Percentiles rank a stretch among this genome's conserved stretches.
Evolutionary conservation across 768 basidiomycete species (phyloP).

Genomic region (Porphyrellus cyaneotinctus): DNA sequence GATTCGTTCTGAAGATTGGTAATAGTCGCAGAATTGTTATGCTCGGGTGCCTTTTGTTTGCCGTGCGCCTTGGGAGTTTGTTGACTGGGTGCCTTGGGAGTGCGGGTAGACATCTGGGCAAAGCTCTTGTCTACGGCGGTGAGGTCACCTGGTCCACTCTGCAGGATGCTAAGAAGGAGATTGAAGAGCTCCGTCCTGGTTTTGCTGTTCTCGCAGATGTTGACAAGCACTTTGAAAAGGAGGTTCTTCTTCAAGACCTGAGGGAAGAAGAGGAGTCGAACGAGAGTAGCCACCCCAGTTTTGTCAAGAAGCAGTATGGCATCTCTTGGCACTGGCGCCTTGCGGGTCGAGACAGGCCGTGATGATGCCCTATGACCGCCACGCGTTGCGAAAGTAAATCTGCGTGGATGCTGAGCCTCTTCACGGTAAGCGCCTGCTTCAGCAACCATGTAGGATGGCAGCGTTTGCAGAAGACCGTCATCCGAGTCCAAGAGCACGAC

Average conservation of each 20-base stretch:
- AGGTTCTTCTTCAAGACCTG: constrained; percentile 82
- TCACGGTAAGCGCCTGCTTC: constrained; percentile 77
- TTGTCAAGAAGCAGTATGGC: constrained; percentile 93
- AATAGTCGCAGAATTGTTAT: constrained; percentile 45
- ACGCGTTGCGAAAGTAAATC: constrained; percentile 30
- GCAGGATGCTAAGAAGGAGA: constrained; percentile 86
- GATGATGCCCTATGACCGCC: constrained; percentile 26
- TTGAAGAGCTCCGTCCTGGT: constrained; percentile 93
- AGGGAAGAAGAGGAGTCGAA: constrained; percentile 94
- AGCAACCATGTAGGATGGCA: constrained; percentile 83
- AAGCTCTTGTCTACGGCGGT: constrained; percentile 91
- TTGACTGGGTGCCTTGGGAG: constrained; percentile 45
- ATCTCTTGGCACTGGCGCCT: constrained; percentile 63
- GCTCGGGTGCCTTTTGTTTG: constrained; percentile 68
- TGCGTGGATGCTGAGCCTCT: constrained; percentile 37
- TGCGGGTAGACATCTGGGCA: constrained; percentile 81
- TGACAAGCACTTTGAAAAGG: constrained; percentile 86
- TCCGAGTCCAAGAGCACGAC: constrained; percentile 89
- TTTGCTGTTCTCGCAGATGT: constrained; percentile 92
- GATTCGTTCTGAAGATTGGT: constrained; percentile 65
- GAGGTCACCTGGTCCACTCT: constrained; percentile 92
- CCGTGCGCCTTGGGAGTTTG: constrained; percentile 46
- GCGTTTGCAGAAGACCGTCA: constrained; percentile 73
- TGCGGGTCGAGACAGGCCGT: constrained; percentile 38
- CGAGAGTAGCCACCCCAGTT: constrained; percentile 78